These are phyloP conservation scores for Yamadazyma mexicana DNA, from an alignment of 1,139 yeast genomes.

Conservation along the genomic window DNA sequence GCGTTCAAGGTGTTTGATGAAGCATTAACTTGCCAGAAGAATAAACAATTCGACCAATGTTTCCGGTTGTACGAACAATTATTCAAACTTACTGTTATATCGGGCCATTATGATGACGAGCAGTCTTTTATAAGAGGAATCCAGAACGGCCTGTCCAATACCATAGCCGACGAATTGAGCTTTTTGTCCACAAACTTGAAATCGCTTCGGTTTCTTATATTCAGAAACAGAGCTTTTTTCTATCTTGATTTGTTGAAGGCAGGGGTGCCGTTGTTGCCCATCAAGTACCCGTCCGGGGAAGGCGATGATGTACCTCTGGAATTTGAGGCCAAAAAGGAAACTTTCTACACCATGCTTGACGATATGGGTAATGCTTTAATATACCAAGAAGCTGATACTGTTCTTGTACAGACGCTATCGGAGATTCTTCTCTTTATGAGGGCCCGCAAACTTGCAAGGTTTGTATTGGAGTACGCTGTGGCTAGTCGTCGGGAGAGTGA, in stretches of 20 bases:
- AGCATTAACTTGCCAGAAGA: conserved; percentile 65
- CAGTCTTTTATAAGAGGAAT: conserved; percentile 38
- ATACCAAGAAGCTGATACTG: conserved; percentile 65
- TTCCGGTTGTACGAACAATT: conserved; percentile 57
- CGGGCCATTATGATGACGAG: conserved; percentile 49
- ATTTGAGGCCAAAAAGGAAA: conserved; percentile 15
- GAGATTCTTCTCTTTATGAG: conserved; percentile 52
- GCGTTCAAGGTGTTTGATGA: conserved; percentile 74
- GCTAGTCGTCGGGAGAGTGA: conserved; percentile 49
- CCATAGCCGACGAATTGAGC: conserved; percentile 41
- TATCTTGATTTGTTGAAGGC: conserved; percentile 49
- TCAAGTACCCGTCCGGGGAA: background rate
- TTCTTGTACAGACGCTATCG: conserved; percentile 47
- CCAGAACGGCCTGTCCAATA: conserved; percentile 37
- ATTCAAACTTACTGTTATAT: conserved; percentile 67
- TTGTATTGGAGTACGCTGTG: conserved; percentile 58
- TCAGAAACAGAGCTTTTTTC: conserved; percentile 78
- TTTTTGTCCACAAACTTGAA: conserved; percentile 69
- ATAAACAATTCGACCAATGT: conserved; percentile 49
- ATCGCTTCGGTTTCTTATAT: conserved; percentile 71
- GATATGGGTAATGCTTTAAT: conserved; percentile 57
- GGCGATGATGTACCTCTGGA: background rate
- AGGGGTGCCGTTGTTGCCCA: background rate
- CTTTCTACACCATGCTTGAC: conserved; percentile 50
- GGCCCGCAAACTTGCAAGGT: conserved; percentile 54